Evolutionary conservation across 164 flowering plant species (phyloP), one percentile per base, ranked within the genome.

Genomic region (Magnolia officinalis): DNA sequence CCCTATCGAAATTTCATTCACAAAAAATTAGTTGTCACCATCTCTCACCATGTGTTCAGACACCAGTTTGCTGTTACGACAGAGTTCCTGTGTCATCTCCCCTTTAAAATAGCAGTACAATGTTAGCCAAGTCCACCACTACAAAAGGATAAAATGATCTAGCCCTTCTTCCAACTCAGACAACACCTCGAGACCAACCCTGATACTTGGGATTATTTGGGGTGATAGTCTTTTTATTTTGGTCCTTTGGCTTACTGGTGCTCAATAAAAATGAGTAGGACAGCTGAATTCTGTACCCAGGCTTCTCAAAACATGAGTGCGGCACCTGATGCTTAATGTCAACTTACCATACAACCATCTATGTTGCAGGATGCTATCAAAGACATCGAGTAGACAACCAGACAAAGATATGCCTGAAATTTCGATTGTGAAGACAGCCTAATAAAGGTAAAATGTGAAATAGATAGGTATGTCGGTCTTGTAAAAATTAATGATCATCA

Each of bases 351-450:
- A 4, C 16, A 21, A 24, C 64, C 52, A 23, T 26, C 72, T 14
- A 67, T 75, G 45, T 20, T 75, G 77, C 77, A 75, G 77, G 77
- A 75, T 66, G 77, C 77, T 67, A 51, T 75, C 6, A 75, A 75
- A 51, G 77, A 75, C 26, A 51, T 75, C 2, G 77, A 75, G 77
- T 75, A 75, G 65, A 67, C 11, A 51, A 23, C 14, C 63, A 52
- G 37, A 51, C 23, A 11, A 51, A 4, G 63, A 29, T 24, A 23
- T 52, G 26, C 18, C 26, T 16, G 20, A 16, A 51, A 24, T 55
- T 51, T 52, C 63, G 8, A 55, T 20, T 21, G 24, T 18, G 24
- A 8, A 51, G 63, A 24, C 72, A 72, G 63, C 63, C 64, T 4
- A 72, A 55, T 72, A 21, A 23, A 20, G 11, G 19, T 64, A 55